These are phyloP conservation scores for Paecilomyces fulvus DNA, from an alignment of 2,329 filamentous ascomycete species.

Conservation along the genomic window DNA sequence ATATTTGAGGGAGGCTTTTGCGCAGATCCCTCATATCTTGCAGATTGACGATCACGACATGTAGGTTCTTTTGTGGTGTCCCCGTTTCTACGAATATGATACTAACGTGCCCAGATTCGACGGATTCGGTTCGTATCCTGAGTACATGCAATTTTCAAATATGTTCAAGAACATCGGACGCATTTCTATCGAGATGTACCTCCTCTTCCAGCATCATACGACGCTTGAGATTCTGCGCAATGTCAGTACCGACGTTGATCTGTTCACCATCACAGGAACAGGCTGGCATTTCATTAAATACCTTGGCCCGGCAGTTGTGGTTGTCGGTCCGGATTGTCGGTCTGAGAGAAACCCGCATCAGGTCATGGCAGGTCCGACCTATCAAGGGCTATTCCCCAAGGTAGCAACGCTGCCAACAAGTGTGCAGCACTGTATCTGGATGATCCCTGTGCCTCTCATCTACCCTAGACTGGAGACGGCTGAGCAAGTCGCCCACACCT, in stretches of 20 bases:
- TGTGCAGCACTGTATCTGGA: conserved; percentile 95
- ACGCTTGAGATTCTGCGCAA: conserved; percentile 89
- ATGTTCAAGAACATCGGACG: conserved; percentile 98
- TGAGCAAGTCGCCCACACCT: conserved; percentile 81
- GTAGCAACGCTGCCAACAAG: conserved; percentile 81
- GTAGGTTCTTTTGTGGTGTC: conserved; percentile 48
- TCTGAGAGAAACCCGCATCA: conserved; percentile 85
- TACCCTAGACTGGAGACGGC: conserved; percentile 89
- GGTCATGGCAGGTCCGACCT: conserved; percentile 92
- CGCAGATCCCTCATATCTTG: conserved; percentile 88
- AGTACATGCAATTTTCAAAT: conserved; percentile 95
- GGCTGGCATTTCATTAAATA: conserved; percentile 99
- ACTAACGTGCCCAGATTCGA: conserved; percentile 60
- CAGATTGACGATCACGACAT: conserved; percentile 97
- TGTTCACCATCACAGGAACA: conserved; percentile 94
- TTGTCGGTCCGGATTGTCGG: conserved; percentile 82
- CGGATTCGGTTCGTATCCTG: conserved; percentile 92
- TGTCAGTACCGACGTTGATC: conserved; percentile 75
- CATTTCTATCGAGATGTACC: conserved; percentile 93
- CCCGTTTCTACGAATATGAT: neutral
- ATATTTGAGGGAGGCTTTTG: conserved; percentile 87
- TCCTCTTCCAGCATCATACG: conserved; percentile 96
- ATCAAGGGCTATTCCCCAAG: conserved; percentile 95
- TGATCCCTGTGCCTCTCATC: conserved; percentile 81
- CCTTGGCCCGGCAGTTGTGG: conserved; percentile 80